A percentile compares a stretch with the other conserved stretches of the same genome.
Evolutionary conservation across 2,329 filamentous ascomycete species (phyloP).

Genomic region (Phoma sp.): DNA sequence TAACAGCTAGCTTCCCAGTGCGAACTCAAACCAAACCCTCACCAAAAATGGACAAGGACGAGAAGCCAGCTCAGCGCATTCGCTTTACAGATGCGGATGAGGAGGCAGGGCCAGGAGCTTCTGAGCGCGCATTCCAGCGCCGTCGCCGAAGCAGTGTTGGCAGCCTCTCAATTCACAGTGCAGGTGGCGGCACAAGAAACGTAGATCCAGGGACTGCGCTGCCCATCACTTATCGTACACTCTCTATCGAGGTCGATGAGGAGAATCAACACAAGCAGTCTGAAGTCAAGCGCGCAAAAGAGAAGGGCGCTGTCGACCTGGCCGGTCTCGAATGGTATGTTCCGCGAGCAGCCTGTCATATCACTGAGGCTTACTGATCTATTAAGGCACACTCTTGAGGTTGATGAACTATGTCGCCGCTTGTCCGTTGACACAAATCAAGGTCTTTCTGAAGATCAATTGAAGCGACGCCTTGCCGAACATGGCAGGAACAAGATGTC

Average conservation of each 20-base stretch:
- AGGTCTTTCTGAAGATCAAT: conserved; percentile 67
- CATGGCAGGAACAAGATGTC: conserved; percentile 73
- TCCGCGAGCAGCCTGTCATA: no score
- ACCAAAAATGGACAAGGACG: conserved; percentile 36
- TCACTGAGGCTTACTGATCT: background rate
- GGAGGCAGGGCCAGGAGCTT: conserved; percentile 38
- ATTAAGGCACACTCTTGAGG: conserved; percentile 61
- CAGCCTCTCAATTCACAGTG: conserved; percentile 44
- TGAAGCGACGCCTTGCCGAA: conserved; percentile 60
- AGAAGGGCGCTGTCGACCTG: conserved; percentile 43
- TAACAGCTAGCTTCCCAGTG: conserved; percentile 12
- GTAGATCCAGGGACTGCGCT: conserved; percentile 52
- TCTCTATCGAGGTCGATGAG: conserved; percentile 53
- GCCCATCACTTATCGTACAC: conserved; percentile 53
- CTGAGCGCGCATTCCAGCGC: conserved; percentile 27
- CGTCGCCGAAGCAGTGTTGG: conserved; percentile 43
- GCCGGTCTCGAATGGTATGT: conserved; percentile 64
- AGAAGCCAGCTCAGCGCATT: conserved; percentile 26
- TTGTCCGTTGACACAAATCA: conserved; percentile 62
- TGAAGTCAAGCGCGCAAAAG: conserved; percentile 39
- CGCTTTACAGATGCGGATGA: conserved; percentile 39
- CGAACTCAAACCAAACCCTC: background rate
- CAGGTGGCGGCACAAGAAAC: conserved; percentile 38
- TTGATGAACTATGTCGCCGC: conserved; percentile 64
- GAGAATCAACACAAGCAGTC: conserved; percentile 36